Conservation (phyloP, 192 early-diverging fungal species). For the Coemansia sp. region DNA sequence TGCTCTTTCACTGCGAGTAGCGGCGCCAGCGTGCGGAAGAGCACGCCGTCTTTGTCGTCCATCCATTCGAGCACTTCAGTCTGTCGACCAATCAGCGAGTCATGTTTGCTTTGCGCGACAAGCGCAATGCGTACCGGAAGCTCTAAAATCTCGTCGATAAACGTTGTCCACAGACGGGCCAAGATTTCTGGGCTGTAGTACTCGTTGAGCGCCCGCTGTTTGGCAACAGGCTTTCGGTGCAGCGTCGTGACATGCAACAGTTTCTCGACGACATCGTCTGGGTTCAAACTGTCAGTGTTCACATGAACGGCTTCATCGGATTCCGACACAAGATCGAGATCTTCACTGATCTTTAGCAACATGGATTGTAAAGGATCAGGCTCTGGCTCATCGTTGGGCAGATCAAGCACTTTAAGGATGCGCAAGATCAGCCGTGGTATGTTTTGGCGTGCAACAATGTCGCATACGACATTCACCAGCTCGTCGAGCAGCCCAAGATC, state of each 20-base stretch:
- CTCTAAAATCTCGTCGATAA: constrained; percentile 16
- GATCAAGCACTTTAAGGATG: not conserved
- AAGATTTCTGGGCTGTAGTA: constrained; percentile 19
- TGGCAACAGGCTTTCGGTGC: not conserved
- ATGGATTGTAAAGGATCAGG: constrained; percentile 1
- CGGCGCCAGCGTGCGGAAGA: constrained; percentile 18
- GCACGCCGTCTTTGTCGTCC: constrained; percentile 12
- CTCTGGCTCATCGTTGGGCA: not conserved
- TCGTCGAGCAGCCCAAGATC: constrained; percentile 11
- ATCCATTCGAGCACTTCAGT: constrained; percentile 13
- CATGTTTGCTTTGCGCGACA: not conserved
- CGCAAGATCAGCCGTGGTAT: not conserved
- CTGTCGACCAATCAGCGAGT: not conserved
- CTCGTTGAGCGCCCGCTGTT: constrained; percentile 2
- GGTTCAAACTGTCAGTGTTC: not conserved
- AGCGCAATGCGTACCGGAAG: constrained; percentile 18
- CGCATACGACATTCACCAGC: constrained; percentile 13
- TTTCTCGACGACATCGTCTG: constrained; percentile 14
- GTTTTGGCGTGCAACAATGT: not conserved
- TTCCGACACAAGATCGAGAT: not conserved
- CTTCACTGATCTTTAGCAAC: constrained; percentile 3
- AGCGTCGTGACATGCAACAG: constrained; percentile 21
- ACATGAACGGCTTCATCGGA: not conserved
- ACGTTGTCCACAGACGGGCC: constrained; percentile 23
- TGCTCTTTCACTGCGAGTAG: constrained; percentile 17